Base-by-base conservation (phyloP, 2,329 filamentous ascomycete genomes). In the Fusarium sp. region DNA sequence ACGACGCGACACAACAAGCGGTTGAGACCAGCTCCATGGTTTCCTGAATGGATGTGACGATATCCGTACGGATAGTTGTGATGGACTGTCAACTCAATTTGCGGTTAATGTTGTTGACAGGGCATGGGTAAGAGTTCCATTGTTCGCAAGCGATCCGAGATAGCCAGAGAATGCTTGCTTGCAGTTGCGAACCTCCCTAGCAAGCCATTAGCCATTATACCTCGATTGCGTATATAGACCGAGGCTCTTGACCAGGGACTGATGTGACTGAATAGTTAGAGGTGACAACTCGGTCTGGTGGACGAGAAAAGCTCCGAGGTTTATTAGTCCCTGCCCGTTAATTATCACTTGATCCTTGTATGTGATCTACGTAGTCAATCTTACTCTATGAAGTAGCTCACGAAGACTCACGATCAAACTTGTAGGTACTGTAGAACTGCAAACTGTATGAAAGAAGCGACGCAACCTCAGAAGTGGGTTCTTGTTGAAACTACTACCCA, bases 1-100 rank as follows among this genome's bases (percentile, higher is more conserved):
- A 53, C 48, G 57, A 55, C 65, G 65, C 56, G 65, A 68, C 61
- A 69, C 61, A 69, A 32, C 26, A 42, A 53, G 42, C 56, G 57
- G 58, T 42, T 30, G n/a, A n/a, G n/a, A n/a, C 21, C 39, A 40
- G 15, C n/a, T 46, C 15, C 45, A 40, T n/a, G 23, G 17, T 6
- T 30, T 30, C 24, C 6, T 57, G 38, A 26, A 4, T 26, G 9
- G 14, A 23, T 45, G 24, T 23, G 24, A 21, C 46, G 28, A 24
- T n/a, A n/a, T n/a, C n/a, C n/a, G n/a, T n/a, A n/a, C n/a, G n/a
- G n/a, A n/a, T 15, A 10, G n/a, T 55, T 43, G 7, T 46, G 36
- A 20, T 10, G 17, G 14, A 6, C 39, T 46, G 20, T 36, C 21
- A 51, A 40, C 19, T 36, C 21, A 51, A 40, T 21, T 45, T 64